Base-by-base conservation (phyloP, 2,329 filamentous ascomycete species). In the Trichoderma sp. region DNA sequence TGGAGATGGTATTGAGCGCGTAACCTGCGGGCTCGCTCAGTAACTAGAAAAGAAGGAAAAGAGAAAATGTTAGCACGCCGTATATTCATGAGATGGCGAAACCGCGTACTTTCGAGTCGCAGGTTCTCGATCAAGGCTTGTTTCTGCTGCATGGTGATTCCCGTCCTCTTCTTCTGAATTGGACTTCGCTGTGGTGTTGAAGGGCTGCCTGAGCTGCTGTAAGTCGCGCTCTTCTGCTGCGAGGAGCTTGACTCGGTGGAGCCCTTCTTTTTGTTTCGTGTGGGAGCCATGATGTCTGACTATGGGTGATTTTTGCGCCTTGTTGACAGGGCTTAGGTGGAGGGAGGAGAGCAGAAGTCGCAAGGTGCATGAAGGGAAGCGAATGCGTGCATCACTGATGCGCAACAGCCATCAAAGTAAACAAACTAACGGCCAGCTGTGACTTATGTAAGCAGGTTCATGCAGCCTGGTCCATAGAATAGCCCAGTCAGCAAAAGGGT, bases 1-100 rank as follows among this genome's bases (percentile, higher is more conserved):
- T 97, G 94, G 11, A 96, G 86, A 69, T 91, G 90, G 82, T 96
- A 97, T 78, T 97, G 94, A 7, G 94, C 91, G 75, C 94, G 89
- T 70, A 98, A 84, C 79, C 95, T 94, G 74, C 95, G 89, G 71
- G 93, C 92, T 77, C 94, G 89, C 81, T 96, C 92, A 21, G 92
- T 94, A 73, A 97, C 94, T 97, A 66, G 59, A 59, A 24, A 13
- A 5, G 14, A 30, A 34, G 21, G 5, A 34, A 18, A 16, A 32
- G 59, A 32, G 1, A 32, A 49, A 43, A 55, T 30, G 37, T 67
- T 69, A 77, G 68, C 75, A 71, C 51, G 58, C 37, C 8, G 52
- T 14, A 6, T 16, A 28, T 28, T 28, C 13, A 21, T 51, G 34
- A 30, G 30, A 52, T n/a, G 18, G 5, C 18, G 24, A 18, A 60